Base-by-base conservation (phyloP, 805 yeast genomes). In the Debaryomyces maramus region DNA sequence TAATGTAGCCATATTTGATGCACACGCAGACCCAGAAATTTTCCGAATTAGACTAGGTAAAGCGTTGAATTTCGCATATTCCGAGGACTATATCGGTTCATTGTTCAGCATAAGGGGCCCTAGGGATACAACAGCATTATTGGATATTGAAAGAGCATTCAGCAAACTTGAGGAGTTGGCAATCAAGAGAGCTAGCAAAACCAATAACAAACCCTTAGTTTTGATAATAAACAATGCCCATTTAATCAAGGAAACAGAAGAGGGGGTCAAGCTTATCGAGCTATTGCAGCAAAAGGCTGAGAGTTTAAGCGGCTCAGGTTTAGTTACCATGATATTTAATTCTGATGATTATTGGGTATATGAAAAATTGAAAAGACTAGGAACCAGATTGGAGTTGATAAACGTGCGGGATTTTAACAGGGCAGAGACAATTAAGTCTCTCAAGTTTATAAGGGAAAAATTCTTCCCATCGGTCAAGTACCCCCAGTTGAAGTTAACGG, bases 321-420 rank as follows among this genome's bases (percentile, higher is more conserved):
- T 85, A 41, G 80, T 78, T 14, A 81, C 84, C 6, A 77, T 85
- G 61, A 68, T 86, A 9, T 85, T 86, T 67, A 84, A 84, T 51
- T 78, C 86, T 45, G 95, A 86, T 58, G 95, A 87, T 52, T 87
- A 87, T 60, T 87, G 95, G 95, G 74, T 87, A 1, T 87, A 85
- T 57, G 93, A 86, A 50, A 77, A 88, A 40, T 65, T 87, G 47
- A 83, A 83, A 51, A 73, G 73, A 39, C 65, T 83, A 14, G 87
- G 89, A 0, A 87, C 95, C 0, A 70, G 91, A 23, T 60, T 87
- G 32, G 93, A 87, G 39, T 80, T 85, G 16, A 65, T 87, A 38
- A 80, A 83, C 44, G 83, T 86, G 26, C 68, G 78, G 35, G 87
- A 86, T 53, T 73, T 87, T 42, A 64, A 67, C 27, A 63, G 87